phyloP scores from a whole-genome alignment of 371 early-diverging fungal genomes.

The Chytridium lagenaria region DNA sequence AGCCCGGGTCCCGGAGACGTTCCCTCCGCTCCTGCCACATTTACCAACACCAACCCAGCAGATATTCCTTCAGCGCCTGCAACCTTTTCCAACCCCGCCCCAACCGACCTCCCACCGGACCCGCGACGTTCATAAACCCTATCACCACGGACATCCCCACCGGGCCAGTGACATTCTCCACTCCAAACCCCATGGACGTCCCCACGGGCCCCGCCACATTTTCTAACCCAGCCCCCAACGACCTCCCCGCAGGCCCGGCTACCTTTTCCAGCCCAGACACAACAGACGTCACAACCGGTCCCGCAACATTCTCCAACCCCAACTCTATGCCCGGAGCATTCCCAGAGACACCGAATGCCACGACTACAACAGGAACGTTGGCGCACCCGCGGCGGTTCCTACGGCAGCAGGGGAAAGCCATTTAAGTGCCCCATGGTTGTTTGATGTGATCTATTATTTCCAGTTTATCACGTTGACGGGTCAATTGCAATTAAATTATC shows the following conservation, averaged over 20 bases:
- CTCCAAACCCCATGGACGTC: not conserved
- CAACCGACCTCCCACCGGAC: not conserved
- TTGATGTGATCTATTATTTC: conserved; percentile 25
- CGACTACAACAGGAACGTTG: no score
- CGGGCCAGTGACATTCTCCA: not conserved
- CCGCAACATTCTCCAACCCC: not conserved
- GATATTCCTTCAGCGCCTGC: not conserved
- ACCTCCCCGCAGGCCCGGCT: not conserved
- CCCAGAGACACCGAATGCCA: no score
- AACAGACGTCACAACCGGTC: not conserved
- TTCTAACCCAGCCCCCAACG: no score
- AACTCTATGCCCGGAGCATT: conserved; percentile 8
- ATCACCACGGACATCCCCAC: not conserved
- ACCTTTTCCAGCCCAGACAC: not conserved
- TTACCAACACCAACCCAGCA: not conserved
- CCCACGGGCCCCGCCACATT: no score
- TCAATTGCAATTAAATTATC: conserved; percentile 26
- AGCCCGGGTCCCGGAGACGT: not conserved
- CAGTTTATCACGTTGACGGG: conserved; percentile 29
- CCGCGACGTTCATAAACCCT: no score
- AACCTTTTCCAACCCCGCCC: not conserved
- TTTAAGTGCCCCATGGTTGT: conserved; percentile 20
- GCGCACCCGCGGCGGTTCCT: no score
- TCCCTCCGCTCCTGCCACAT: not conserved
- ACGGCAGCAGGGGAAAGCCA: no score